Percentiles rank a stretch among this genome's conserved stretches.
Evolutionary conservation across 2,329 filamentous ascomycete genomes (phyloP).

Genomic region (Microcyclospora pomicola): DNA sequence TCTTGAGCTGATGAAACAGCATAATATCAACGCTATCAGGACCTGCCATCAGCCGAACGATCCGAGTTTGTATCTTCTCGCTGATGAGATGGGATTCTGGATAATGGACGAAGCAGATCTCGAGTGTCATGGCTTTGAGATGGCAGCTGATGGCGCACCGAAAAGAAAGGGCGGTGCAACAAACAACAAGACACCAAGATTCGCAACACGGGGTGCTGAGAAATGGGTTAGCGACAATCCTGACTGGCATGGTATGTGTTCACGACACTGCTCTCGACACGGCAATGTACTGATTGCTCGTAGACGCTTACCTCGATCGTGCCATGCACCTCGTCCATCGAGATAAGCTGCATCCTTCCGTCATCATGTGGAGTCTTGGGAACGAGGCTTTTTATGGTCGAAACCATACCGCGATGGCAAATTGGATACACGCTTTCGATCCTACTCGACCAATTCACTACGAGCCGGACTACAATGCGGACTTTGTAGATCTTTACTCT

Average conservation of each 20-base stretch:
- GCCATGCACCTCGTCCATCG: slow-evolving; percentile 50
- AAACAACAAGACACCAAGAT: too few relatives aligned
- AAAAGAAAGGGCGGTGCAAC: slow-evolving; percentile 36
- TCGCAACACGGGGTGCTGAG: slow-evolving; percentile 26
- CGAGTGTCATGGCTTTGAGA: slow-evolving; percentile 33
- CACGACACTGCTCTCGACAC: background rate
- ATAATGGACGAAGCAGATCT: slow-evolving; percentile 44
- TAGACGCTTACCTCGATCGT: slow-evolving; percentile 52
- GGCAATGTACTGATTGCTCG: slow-evolving; percentile 6
- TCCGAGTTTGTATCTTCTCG: slow-evolving; percentile 43
- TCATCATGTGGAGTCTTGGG: slow-evolving; percentile 60
- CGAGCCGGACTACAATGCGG: slow-evolving; percentile 47
- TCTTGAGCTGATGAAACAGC: slow-evolving; percentile 52
- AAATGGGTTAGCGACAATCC: slow-evolving; percentile 49
- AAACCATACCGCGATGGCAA: slow-evolving; percentile 55
- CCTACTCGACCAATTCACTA: slow-evolving; percentile 49
- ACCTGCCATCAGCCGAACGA: slow-evolving; percentile 57
- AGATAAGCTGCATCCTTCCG: slow-evolving; percentile 56
- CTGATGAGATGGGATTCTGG: slow-evolving; percentile 54
- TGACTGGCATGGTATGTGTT: slow-evolving; percentile 30
- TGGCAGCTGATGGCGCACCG: slow-evolving; percentile 19
- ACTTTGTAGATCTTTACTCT: slow-evolving; percentile 51
- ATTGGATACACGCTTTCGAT: slow-evolving; percentile 46
- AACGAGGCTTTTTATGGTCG: slow-evolving; percentile 61
- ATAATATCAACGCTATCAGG: slow-evolving; percentile 59